These are phyloP conservation scores for Penicillium parvum DNA, from an alignment of 495 filamentous ascomycete genomes.

Conservation along the genomic window DNA sequence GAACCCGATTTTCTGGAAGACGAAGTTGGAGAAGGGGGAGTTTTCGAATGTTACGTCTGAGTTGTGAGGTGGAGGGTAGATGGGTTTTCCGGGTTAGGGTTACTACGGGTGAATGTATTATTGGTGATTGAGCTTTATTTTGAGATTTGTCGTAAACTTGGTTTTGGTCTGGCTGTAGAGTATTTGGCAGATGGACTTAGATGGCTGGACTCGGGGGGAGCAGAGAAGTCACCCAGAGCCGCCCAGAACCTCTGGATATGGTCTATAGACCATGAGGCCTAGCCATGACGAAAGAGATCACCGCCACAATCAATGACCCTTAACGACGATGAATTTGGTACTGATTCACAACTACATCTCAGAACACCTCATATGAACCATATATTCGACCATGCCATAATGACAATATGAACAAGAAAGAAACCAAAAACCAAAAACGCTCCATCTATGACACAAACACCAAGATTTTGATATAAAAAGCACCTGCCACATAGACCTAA, in stretches of 20 bases:
- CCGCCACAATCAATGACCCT: too few relatives aligned
- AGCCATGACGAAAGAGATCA: too few relatives aligned
- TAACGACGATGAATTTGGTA: too few relatives aligned
- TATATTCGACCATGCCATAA: slow-evolving; percentile 15
- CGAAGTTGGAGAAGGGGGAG: slow-evolving; percentile 95
- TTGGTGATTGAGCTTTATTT: background rate
- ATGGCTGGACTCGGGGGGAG: too few relatives aligned
- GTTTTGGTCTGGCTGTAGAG: too few relatives aligned
- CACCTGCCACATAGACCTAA: slow-evolving; percentile 10
- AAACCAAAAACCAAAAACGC: slow-evolving; percentile 19
- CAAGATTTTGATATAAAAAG: slow-evolving; percentile 15
- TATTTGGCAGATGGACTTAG: too few relatives aligned
- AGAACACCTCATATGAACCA: too few relatives aligned
- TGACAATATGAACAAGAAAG: slow-evolving; percentile 17
- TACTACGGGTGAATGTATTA: slow-evolving; percentile 12
- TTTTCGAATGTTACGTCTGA: slow-evolving; percentile 93
- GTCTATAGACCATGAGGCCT: too few relatives aligned
- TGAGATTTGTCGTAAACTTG: background rate
- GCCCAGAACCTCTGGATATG: too few relatives aligned
- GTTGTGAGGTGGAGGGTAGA: slow-evolving; percentile 39
- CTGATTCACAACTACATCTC: too few relatives aligned
- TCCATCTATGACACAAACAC: slow-evolving; percentile 31
- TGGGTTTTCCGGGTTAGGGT: slow-evolving; percentile 21
- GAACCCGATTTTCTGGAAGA: slow-evolving; percentile 98
- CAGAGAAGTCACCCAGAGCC: too few relatives aligned